Base-by-base conservation (phyloP, 2,329 filamentous ascomycete genomes). In the Penicillium sp. region DNA sequence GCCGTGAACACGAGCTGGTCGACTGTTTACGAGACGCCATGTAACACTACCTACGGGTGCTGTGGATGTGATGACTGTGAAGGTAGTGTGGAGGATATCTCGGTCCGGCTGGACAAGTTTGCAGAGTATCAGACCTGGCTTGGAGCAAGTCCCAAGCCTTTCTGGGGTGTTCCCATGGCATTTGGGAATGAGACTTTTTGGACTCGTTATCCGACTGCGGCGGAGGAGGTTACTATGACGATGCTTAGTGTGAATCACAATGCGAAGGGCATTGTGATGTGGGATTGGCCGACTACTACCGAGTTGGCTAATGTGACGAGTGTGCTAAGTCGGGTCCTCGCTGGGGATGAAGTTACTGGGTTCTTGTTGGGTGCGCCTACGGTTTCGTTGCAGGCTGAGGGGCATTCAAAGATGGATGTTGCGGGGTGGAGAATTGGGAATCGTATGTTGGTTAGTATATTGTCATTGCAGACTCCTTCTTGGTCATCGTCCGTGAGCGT, bases 31-130 rank as follows among this genome's bases (percentile, higher is more conserved):
- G 75, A 78, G 56, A 87, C 84, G 0, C 69, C 71, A 0, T 85
- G 82, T 68, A 87, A 87, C 69, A 58, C 72, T 3, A 87, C 84
- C 0, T 82, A 86, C 52, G 85, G 85, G 59, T 82, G 84, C 72
- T 86, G 84, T 71, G 85, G 85, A 9, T 88, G 86, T 69, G 85
- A 88, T 66, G 80, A 84, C 69, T 88, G 85, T 68, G 62, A 69
- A 2, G 83, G 82, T 51, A 68, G 67, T n/a, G 74, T 86, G 19
- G 73, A 77, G 21, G 85, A 88, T 63, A 80, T 87, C 26, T 70
- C 75, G 0, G 67, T 66, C 8, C 76, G 80, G 1, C 64, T 82
- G 1, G 77, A 82, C 48, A 63, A 68, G 1, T 75, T 78, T 33
- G 64, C 70, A 19, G 60, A 64, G 6, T 82, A 79, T 54, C 75